Percentiles rank a stretch among this genome's conserved stretches.
These are phyloP conservation scores for Prunus yedoensis DNA, from an alignment of 331 rosid genomes.

Conservation along the genomic window DNA sequence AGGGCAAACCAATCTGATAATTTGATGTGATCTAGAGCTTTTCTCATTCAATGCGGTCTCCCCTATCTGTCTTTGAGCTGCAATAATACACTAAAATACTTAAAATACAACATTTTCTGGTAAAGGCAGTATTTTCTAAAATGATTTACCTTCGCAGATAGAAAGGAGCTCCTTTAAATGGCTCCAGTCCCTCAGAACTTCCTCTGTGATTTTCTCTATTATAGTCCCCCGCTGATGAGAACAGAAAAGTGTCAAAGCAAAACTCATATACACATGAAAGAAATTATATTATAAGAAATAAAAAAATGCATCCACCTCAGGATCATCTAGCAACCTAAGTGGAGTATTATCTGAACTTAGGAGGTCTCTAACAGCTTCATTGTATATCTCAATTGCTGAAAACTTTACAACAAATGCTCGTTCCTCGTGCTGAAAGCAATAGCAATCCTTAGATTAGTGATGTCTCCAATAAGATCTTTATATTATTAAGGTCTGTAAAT, in stretches of 20 bases:
- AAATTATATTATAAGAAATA: constrained; percentile 1
- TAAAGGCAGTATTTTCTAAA: constrained; percentile 27
- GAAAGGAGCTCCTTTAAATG: constrained; percentile 85
- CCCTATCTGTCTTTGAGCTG: constrained; percentile 99
- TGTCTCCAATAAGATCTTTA: not conserved
- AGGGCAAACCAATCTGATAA: constrained; percentile 73
- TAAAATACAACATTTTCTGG: constrained; percentile 15
- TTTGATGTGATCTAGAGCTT: constrained; percentile 99
- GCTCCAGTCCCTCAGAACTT: constrained; percentile 80
- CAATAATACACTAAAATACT: constrained; percentile 30
- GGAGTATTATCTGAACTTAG: constrained; percentile 74
- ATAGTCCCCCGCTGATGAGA: constrained; percentile 72
- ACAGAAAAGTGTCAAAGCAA: constrained; percentile 29
- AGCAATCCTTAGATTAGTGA: constrained; percentile 4
- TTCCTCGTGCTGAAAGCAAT: constrained; percentile 73
- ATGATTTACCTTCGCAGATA: constrained; percentile 77
- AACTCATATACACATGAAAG: constrained; percentile 3
- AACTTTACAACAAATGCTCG: constrained; percentile 89
- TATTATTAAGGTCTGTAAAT: not conserved
- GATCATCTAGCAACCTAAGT: constrained; percentile 96
- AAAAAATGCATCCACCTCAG: constrained; percentile 60
- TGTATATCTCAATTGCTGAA: constrained; percentile 97
- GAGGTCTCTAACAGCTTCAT: constrained; percentile 97
- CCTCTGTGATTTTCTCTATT: constrained; percentile 92
- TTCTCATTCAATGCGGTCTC: constrained; percentile 88